A percentile compares a stretch with the other conserved stretches of the same genome.
These are phyloP conservation scores for Tricholoma matsutake DNA, from an alignment of 768 basidiomycete species.

Conservation along the genomic window DNA sequence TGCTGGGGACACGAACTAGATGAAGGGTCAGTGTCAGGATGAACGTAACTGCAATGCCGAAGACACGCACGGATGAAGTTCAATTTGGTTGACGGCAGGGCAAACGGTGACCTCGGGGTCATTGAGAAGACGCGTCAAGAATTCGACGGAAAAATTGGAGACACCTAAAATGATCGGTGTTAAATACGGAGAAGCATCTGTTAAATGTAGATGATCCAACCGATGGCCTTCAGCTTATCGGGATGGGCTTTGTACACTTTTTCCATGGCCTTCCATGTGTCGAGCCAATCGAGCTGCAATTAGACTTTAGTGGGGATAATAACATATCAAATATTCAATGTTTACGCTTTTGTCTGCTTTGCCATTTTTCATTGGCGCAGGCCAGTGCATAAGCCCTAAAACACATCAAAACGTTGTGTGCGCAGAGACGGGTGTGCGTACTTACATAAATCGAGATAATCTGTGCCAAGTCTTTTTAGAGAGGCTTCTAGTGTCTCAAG, in stretches of 20 bases:
- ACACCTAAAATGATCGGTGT: slow-evolving; percentile 37
- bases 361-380: slow-evolving; percentile 64
- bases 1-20: slow-evolving; percentile 59
- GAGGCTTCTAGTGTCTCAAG: slow-evolving; percentile 64
- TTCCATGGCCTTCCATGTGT: slow-evolving; percentile 82
- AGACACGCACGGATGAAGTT: slow-evolving; percentile 60
- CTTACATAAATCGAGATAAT: slow-evolving; percentile 79
- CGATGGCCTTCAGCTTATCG: slow-evolving; percentile 77
- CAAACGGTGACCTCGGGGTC: slow-evolving; percentile 43
- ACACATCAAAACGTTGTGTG: background rate
- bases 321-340: background rate
- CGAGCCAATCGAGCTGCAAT: slow-evolving; percentile 52
- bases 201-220: slow-evolving; percentile 24
- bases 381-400: slow-evolving; percentile 80
- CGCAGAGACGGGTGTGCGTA: slow-evolving; percentile 1
- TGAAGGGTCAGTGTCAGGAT: background rate
- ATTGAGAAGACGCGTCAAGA: slow-evolving; percentile 58
- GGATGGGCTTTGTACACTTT: slow-evolving; percentile 59
- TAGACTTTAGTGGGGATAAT: background rate
- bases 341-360: background rate
- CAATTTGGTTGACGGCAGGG: slow-evolving; percentile 81
- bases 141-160: slow-evolving; percentile 68
- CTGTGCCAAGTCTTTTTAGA: slow-evolving; percentile 63
- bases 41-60: background rate
- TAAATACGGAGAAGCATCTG: background rate